Conservation (phyloP, 169 alveolate species). For the Cryptosporidium muris region DNA sequence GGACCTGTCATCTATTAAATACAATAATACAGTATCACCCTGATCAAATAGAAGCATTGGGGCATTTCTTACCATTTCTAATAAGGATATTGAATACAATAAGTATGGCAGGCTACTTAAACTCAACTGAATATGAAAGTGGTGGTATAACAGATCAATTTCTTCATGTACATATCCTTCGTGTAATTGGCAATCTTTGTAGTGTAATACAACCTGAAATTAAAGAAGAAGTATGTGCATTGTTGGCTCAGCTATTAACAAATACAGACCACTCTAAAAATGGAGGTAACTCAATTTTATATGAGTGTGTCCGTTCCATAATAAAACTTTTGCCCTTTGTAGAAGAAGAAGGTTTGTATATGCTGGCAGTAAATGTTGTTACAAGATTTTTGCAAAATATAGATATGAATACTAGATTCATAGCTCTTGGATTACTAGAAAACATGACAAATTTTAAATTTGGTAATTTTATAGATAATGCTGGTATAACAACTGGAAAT, state of each 20-base stretch:
- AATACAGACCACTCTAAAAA: constrained; percentile 93
- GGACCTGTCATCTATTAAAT: constrained; percentile 90
- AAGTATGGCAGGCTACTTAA: constrained; percentile 75
- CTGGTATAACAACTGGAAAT: constrained; percentile 63
- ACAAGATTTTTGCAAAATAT: constrained; percentile 92
- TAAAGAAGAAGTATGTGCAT: constrained; percentile 88
- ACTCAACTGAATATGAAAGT: constrained; percentile 87
- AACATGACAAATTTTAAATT: constrained; percentile 23
- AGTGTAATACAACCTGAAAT: constrained; percentile 75
- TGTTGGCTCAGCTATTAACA: constrained; percentile 93
- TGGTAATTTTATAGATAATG: background rate
- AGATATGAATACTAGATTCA: constrained; percentile 91
- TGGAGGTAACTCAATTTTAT: constrained; percentile 96
- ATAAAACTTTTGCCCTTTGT: constrained; percentile 71
- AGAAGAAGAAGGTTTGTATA: constrained; percentile 81
- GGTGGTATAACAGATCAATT: constrained; percentile 95
- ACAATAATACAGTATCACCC: constrained; percentile 91
- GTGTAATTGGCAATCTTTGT: constrained; percentile 67
- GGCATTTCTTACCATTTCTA: constrained; percentile 62
- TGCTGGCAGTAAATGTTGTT: constrained; percentile 92
- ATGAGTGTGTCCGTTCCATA: constrained; percentile 97
- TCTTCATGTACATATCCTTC: constrained; percentile 85
- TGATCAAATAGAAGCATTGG: constrained; percentile 74
- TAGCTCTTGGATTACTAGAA: constrained; percentile 79
- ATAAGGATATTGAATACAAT: constrained; percentile 75